phyloP scores from a whole-genome alignment of 495 filamentous ascomycete genomes.

The Penicillium bovifimosum region DNA sequence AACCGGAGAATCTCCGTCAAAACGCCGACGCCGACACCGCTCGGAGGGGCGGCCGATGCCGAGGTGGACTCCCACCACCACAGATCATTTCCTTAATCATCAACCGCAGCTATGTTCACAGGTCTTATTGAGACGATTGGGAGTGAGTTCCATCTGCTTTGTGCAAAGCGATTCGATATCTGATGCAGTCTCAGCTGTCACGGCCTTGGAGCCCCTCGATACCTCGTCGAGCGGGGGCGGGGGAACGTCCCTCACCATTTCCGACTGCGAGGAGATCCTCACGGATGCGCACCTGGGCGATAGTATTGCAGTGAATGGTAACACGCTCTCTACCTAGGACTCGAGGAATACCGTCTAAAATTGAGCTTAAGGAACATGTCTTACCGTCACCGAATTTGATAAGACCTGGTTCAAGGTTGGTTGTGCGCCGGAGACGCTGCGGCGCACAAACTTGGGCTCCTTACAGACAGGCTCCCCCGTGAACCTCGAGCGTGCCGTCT shows the following conservation, averaged over 20 bases:
- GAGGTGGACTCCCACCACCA: constrained; percentile 27
- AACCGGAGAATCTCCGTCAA: constrained; percentile 25
- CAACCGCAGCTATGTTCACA: constrained; percentile 73
- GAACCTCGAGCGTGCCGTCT: constrained; percentile 91
- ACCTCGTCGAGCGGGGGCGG: constrained; percentile 59
- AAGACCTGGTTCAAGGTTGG: constrained; percentile 78
- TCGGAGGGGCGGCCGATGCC: constrained; percentile 25
- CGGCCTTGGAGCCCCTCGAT: constrained; percentile 73
- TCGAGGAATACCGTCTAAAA: constrained; percentile 2
- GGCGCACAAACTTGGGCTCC: constrained; percentile 85
- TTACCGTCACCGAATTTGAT: constrained; percentile 82
- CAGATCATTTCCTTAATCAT: constrained; percentile 13
- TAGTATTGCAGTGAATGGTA: constrained; percentile 88
- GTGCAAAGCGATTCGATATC: constrained; percentile 11
- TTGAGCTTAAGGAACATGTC: constrained; percentile 56
- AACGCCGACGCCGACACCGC: constrained; percentile 33
- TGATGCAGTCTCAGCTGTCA: constrained; percentile 56
- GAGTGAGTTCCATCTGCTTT: constrained; percentile 48
- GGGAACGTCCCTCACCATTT: constrained; percentile 88
- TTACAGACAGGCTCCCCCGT: constrained; percentile 55
- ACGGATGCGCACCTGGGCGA: constrained; percentile 81
- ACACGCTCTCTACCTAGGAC: background rate
- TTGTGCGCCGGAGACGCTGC: constrained; percentile 92
- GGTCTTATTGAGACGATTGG: constrained; percentile 94
- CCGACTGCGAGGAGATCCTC: constrained; percentile 66